A percentile compares a stretch with the other conserved stretches of the same genome.
Conservation (phyloP, 225 moss, liverwort and hornwort species). For the Lunularia cruciata region DNA sequence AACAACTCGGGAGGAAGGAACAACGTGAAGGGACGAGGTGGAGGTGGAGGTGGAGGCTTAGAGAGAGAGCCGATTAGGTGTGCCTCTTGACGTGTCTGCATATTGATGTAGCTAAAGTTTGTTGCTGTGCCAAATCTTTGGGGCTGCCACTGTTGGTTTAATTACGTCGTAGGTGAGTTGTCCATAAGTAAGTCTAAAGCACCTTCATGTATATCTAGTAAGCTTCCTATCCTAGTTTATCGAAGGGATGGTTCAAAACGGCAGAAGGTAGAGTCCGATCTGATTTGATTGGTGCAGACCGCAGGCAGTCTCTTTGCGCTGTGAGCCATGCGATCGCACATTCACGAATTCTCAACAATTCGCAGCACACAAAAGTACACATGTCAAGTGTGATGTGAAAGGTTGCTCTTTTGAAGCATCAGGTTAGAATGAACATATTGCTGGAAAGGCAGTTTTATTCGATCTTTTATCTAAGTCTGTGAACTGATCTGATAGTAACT, state of each 20-base stretch:
- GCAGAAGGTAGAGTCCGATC: background rate
- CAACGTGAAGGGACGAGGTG: slow-evolving; percentile 27
- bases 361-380: slow-evolving; percentile 47
- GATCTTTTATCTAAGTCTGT: no score
- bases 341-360: slow-evolving; percentile 42
- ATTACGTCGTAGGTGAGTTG: no score
- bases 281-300: slow-evolving; percentile 35
- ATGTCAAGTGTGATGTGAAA: slow-evolving; percentile 51
- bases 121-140: no score
- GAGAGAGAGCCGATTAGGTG: slow-evolving; percentile 36
- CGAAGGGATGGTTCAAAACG: no score
- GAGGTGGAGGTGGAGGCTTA: background rate
- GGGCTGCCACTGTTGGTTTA: no score
- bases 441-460: background rate
- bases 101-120: no score
- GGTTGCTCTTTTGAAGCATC: slow-evolving; percentile 58
- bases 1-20: slow-evolving; percentile 31
- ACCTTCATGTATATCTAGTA: no score
- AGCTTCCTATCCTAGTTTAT: no score
- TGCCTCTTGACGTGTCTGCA: no score
- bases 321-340: slow-evolving; percentile 50
- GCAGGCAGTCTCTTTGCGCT: slow-evolving; percentile 42
- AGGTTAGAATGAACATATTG: slow-evolving; percentile 26
- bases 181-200: no score
- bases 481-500: no score